These are phyloP conservation scores for Solidago caesia DNA, from an alignment of 129 eudicot genomes.

Conservation along the genomic window DNA sequence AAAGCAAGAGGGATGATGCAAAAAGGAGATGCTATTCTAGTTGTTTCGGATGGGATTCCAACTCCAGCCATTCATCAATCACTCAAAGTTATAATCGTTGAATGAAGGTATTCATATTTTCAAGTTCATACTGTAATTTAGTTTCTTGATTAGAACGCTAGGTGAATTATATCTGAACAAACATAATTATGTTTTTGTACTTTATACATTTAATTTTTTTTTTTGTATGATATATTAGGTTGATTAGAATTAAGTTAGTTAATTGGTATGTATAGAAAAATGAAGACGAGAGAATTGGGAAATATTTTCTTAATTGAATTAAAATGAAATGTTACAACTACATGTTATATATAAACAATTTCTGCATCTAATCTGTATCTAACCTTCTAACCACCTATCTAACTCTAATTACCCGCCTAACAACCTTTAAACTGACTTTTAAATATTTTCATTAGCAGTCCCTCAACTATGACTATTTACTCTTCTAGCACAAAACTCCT, in stretches of 20 bases:
- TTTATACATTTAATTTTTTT: background rate
- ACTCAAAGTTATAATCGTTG: slow-evolving; percentile 59
- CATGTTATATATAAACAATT: too few species aligned
- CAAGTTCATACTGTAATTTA: background rate
- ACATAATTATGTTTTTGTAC: background rate
- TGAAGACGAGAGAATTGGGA: too few species aligned
- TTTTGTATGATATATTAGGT: background rate
- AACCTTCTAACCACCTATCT: too few species aligned
- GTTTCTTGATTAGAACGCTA: background rate
- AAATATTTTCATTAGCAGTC: too few species aligned
- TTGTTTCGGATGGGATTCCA: slow-evolving; percentile 62
- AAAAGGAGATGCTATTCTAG: slow-evolving; percentile 51
- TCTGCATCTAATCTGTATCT: too few species aligned
- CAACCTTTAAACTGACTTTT: too few species aligned
- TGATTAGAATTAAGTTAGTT: background rate
- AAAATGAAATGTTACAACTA: too few species aligned
- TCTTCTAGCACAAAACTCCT: too few species aligned
- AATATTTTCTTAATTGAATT: too few species aligned
- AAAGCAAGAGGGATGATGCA: slow-evolving; percentile 53
- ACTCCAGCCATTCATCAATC: slow-evolving; percentile 51
- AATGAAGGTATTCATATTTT: background rate
- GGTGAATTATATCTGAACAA: background rate
- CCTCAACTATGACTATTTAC: too few species aligned
- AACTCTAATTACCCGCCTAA: too few species aligned
- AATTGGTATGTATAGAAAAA: background rate